A percentile compares a stretch with the other conserved stretches of the same genome.
Conservation (phyloP, 768 basidiomycete genomes). For the Bullera alba region DNA sequence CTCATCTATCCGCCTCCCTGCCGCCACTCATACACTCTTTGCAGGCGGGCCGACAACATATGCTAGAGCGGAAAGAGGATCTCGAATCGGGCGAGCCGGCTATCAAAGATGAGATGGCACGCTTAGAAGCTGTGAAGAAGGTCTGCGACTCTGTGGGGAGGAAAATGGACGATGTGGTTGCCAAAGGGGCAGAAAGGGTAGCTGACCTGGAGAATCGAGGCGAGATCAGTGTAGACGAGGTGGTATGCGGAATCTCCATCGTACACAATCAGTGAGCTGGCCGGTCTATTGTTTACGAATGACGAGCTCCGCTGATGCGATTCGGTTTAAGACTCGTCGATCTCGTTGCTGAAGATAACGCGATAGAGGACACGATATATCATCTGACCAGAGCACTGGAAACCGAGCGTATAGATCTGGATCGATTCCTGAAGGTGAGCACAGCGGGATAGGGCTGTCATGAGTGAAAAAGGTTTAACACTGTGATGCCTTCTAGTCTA, state of each 20-base stretch:
- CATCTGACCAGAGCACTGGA: conserved; percentile 91
- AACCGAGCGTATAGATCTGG: conserved; percentile 71
- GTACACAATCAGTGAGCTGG: conserved; percentile 85
- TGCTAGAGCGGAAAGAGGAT: conserved; percentile 74
- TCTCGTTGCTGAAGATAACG: conserved; percentile 97
- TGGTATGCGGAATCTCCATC: conserved; percentile 89
- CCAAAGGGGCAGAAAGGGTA: conserved; percentile 61
- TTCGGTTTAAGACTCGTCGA: conserved; percentile 66
- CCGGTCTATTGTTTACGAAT: neutral
- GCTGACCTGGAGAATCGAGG: conserved; percentile 71
- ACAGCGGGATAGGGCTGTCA: conserved; percentile 50
- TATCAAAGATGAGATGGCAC: conserved; percentile 90
- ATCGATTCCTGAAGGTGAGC: conserved; percentile 77
- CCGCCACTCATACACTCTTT: conserved; percentile 55
- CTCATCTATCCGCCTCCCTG: conserved; percentile 65
- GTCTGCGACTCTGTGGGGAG: conserved; percentile 76
- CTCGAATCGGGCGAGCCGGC: conserved; percentile 85
- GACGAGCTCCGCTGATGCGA: conserved; percentile 7
- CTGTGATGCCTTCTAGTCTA: conserved; percentile 47
- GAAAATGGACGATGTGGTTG: conserved; percentile 59
- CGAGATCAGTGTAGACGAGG: conserved; percentile 90
- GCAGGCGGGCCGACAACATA: conserved; percentile 52
- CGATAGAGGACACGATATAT: conserved; percentile 96
- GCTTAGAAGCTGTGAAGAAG: conserved; percentile 83
- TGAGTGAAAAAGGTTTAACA: neutral